Percentiles rank a stretch among this genome's conserved stretches.
These are phyloP conservation scores for Volutella citrinella DNA, from an alignment of 2,329 filamentous ascomycete genomes.

Conservation along the genomic window DNA sequence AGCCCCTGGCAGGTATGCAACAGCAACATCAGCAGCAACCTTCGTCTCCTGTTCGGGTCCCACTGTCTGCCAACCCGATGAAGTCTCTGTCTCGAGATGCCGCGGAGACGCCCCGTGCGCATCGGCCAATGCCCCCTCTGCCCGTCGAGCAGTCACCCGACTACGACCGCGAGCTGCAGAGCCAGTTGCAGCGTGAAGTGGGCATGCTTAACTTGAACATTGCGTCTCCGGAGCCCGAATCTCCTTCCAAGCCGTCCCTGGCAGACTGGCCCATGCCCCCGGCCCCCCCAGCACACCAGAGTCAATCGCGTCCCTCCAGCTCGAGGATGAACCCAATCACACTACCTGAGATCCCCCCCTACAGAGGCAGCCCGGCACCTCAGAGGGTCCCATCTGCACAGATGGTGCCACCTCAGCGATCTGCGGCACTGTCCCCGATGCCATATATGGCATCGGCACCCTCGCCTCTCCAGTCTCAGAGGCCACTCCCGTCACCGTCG, in stretches of 20 bases:
- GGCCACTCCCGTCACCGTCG: conserved; percentile 18
- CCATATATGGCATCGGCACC: conserved; percentile 18
- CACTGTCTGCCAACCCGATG: conserved; percentile 49
- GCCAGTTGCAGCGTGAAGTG: conserved; percentile 63
- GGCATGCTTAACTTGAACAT: conserved; percentile 49
- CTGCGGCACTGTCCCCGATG: conserved; percentile 12
- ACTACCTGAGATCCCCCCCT: conserved; percentile 56
- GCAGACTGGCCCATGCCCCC: conserved; percentile 19
- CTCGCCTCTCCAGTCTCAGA: conserved; percentile 14
- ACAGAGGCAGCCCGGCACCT: conserved; percentile 38
- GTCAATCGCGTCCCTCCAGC: conserved; percentile 33
- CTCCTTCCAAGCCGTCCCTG: conserved; percentile 9
- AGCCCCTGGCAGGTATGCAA: conserved; percentile 40
- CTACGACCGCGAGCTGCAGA: conserved; percentile 59
- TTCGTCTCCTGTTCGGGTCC: conserved; percentile 60
- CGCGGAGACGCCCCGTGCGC: conserved; percentile 46
- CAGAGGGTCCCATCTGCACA: conserved; percentile 27
- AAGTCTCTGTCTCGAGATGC: conserved; percentile 28
- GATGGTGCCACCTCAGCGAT: conserved; percentile 23
- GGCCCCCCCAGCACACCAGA: conserved; percentile 33
- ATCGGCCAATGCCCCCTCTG: conserved; percentile 45
- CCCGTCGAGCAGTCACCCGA: conserved; percentile 52
- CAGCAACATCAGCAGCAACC: conserved; percentile 14
- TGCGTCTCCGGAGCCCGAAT: conserved; percentile 12
- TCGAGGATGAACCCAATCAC: conserved; percentile 40